Base-by-base conservation (phyloP, 768 basidiomycete genomes). In the Suillus occidentalis region DNA sequence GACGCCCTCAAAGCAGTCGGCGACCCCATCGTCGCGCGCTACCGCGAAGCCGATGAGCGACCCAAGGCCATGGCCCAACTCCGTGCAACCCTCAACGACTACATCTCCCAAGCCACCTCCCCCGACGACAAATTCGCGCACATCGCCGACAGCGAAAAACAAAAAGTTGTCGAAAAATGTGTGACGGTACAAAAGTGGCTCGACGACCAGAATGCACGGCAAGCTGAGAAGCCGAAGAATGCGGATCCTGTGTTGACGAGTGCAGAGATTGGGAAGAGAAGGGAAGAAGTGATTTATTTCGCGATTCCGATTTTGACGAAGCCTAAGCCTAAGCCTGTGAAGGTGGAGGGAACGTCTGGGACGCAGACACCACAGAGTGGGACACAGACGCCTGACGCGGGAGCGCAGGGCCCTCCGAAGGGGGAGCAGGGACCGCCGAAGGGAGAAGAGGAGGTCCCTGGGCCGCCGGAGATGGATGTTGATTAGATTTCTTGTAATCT, bases 141-240 rank as follows among this genome's bases (percentile, higher is more conserved):
- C 82, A 94, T 99, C 69, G 89, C 90, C 67, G 89, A 89, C 69
- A 93, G 91, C 81, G 93, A 95, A 77, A 92, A 89, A 78, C 87
- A 94, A 80, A 75, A 80, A 56, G 87, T 95, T 68, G 84, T 98
- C 70, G 97, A 99, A 81, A 92, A 91, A 77, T 89, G 89, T 63
- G 97, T 92, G 60, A 94, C 89, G 12, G 81, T 90, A 45, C 90
- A 94, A 79, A 92, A 97, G 80, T 99, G 97, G 97, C 85, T 99
- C 63, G 93, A 97, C 72, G 96, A 99, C 83, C 87, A 92, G 83
- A 87, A 87, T 65, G 89, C 87, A 66, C 82, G 89, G 70, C 97
- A 99, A 84, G 83, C 85, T 9, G 97, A 99, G 83, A 83, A 89
- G 63, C 80, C 90, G 75, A 97, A 97, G 89, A 91, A 92, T 75